phyloP scores from a whole-genome alignment of 768 basidiomycete genomes.

The Amyloporia xantha region DNA sequence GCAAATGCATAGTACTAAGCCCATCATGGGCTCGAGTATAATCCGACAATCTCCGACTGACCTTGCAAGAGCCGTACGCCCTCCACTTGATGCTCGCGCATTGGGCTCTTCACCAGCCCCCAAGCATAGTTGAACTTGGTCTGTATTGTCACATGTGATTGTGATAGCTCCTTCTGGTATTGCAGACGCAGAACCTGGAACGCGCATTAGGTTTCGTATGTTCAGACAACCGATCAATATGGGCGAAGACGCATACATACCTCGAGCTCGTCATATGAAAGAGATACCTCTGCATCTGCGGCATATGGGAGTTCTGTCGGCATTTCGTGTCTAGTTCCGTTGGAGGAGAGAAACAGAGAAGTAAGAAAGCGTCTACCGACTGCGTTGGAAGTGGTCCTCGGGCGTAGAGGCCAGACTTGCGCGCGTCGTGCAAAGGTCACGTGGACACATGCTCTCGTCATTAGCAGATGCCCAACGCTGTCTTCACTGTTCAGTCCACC shows the following conservation, averaged over 20 bases:
- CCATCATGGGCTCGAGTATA: not conserved
- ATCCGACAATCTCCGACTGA: slow-evolving; percentile 20
- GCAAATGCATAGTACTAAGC: too few species aligned
- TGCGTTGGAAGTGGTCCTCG: too few species aligned
- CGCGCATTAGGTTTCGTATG: too few species aligned
- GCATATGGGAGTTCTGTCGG: slow-evolving; percentile 90
- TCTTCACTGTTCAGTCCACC: not conserved
- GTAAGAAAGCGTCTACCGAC: too few species aligned
- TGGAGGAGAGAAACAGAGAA: too few species aligned
- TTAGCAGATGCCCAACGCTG: too few species aligned
- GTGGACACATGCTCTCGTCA: too few species aligned
- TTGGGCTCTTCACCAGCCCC: slow-evolving; percentile 91
- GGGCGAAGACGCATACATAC: slow-evolving; percentile 35
- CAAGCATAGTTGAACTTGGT: slow-evolving; percentile 98
- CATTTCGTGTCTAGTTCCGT: slow-evolving; percentile 28
- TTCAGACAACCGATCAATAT: too few species aligned
- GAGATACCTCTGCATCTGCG: slow-evolving; percentile 86
- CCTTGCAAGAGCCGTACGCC: slow-evolving; percentile 92
- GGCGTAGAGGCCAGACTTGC: too few species aligned
- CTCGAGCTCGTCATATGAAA: slow-evolving; percentile 86
- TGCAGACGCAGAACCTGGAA: slow-evolving; percentile 75
- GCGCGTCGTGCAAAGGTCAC: too few species aligned
- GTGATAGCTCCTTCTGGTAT: slow-evolving; percentile 81
- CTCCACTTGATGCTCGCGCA: slow-evolving; percentile 81
- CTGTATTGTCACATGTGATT: slow-evolving; percentile 84